Evolutionary conservation across 352 stramenopile species (phyloP), one percentile per base, ranked within the genome.

Genomic region (Phytophthora pluvialis): DNA sequence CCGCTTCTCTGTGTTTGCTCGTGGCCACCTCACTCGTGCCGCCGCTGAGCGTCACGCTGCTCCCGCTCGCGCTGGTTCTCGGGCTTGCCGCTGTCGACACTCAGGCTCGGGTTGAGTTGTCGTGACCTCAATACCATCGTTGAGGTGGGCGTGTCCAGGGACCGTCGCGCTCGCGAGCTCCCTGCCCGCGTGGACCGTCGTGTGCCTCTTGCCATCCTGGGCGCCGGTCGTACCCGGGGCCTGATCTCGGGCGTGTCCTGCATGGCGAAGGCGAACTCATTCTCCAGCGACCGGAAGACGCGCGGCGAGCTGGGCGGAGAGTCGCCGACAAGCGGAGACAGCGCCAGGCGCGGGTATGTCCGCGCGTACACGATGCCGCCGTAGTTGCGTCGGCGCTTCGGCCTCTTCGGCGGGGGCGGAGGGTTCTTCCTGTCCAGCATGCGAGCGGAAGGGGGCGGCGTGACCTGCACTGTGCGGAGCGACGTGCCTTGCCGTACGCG

Each of bases 351-450:
- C 15, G 73, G 73, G 45, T 70, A 81, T 9, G 69, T 61, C 26
- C 67, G 48, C 28, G 64, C 61, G 45, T 76, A 77, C 16, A 73
- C 61, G 42, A 77, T 73, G 36, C 68, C 57, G 10, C 35, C 42
- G 10, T 53, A 70, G 53, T 60, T 70, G 25, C 45, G 71, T 38
- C 50, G 73, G 0, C 49, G 60, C 43, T 73, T 77, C 1, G 74
- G 67, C 26, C 70, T 45, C 40, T 72, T 78, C 0, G 82, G 82
- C 13, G 82, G 82, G 5, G 78, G 80, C 9, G 82, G 82, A n/a
- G 82, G 82, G 60, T 91, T 91, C 47, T 75, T 73, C 40, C 78
- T 67, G 56, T 91, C 80, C 26, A 88, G 62, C 82, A 91, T 91
- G 35, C 82, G 78, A 21, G 77, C 67, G 1, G 82, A 91, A 26